Conservation (phyloP, 306 rosid species). For the Parietaria judaica region DNA sequence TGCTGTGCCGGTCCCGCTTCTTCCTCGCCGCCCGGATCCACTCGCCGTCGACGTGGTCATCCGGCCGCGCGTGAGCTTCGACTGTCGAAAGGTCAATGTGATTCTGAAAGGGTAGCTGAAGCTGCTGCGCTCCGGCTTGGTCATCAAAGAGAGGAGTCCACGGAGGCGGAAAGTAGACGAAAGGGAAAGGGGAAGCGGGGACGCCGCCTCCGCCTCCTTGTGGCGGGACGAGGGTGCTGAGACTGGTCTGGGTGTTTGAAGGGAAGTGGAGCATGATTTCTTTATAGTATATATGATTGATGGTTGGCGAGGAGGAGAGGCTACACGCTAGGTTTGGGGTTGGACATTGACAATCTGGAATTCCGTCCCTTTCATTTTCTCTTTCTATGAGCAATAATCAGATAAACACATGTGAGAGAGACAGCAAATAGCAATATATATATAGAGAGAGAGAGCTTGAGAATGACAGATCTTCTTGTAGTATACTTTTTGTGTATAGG, state of each 20-base stretch:
- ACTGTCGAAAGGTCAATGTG: too few species aligned
- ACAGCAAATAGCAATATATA: too few species aligned
- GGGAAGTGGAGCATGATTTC: conserved; percentile 20
- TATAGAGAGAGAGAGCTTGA: conserved; percentile 10
- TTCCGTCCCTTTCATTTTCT: conserved; percentile 29
- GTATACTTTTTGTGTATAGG: background rate
- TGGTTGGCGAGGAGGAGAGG: background rate
- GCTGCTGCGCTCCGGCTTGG: conserved; percentile 6
- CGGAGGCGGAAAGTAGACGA: conserved; percentile 45
- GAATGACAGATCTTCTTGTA: too few species aligned
- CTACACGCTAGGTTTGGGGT: background rate
- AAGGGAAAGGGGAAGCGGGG: conserved; percentile 24
- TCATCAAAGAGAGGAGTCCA: conserved; percentile 31
- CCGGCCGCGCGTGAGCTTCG: too few species aligned
- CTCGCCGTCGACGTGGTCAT: background rate
- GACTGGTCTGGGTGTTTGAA: conserved; percentile 26
- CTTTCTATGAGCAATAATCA: background rate
- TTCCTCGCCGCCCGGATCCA: conserved; percentile 24
- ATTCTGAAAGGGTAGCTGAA: too few species aligned
- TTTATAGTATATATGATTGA: background rate
- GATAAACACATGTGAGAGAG: conserved; percentile 18
- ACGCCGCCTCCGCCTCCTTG: too few species aligned
- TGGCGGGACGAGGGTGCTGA: conserved; percentile 25
- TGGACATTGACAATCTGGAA: background rate
- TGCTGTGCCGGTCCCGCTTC: conserved; percentile 86